These are phyloP conservation scores for Astragalus membranaceus DNA, from an alignment of 306 rosid genomes.

Conservation along the genomic window DNA sequence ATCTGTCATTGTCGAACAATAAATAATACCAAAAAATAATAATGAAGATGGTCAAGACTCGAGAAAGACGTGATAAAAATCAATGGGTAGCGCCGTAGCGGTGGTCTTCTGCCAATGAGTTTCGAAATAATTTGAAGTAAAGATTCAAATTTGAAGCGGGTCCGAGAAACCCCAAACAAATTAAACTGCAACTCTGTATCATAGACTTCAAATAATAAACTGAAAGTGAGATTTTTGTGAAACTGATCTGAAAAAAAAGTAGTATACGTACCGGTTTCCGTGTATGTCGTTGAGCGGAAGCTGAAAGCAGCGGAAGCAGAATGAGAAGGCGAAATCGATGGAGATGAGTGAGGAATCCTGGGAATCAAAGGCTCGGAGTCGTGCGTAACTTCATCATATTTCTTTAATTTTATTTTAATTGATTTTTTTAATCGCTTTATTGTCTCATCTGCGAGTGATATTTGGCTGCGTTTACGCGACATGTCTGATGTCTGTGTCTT, in stretches of 20 bases:
- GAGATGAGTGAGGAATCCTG: not conserved
- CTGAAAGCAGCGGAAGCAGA: not conserved
- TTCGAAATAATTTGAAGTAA: constrained; percentile 2
- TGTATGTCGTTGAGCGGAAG: not conserved
- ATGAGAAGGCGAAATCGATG: not conserved
- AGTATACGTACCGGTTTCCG: constrained; percentile 15
- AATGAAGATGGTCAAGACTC: not conserved
- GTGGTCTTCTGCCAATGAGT: not conserved
- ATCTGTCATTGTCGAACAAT: constrained; percentile 32
- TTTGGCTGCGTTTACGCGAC: constrained; percentile 24
- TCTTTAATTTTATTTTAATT: not conserved
- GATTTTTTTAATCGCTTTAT: not conserved
- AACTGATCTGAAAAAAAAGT: not conserved
- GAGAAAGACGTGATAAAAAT: constrained; percentile 14
- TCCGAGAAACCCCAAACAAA: not conserved
- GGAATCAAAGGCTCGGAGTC: not conserved
- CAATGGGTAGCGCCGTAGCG: not conserved
- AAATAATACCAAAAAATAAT: not conserved
- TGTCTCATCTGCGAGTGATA: constrained; percentile 37
- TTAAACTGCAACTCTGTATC: not conserved
- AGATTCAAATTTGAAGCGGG: not conserved
- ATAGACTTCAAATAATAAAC: not conserved
- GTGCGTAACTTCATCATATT: constrained; percentile 17
- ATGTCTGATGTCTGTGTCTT: constrained; percentile 16
- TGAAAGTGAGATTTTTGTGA: not conserved